Conservation (phyloP, 768 basidiomycete species). For the Lepiota subincarnata region DNA sequence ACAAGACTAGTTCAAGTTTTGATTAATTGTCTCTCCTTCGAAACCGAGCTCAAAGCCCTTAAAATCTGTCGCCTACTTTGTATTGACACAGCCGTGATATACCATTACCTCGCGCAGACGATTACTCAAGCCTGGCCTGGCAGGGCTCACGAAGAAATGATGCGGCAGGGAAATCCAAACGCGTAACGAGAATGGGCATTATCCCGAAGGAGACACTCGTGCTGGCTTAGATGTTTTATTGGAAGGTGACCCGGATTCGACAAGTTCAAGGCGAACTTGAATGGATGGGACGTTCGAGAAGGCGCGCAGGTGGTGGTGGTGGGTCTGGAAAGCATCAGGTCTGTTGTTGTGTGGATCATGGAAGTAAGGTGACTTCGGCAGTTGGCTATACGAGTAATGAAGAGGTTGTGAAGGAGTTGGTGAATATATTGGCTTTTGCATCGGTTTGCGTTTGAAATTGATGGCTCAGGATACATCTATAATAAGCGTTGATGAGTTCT, state of each 20-base stretch:
- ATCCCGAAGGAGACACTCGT: slow-evolving; percentile 91
- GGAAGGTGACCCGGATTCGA: slow-evolving; percentile 76
- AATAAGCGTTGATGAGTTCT: background rate
- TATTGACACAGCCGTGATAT: slow-evolving; percentile 88
- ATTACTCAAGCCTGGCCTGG: slow-evolving; percentile 90
- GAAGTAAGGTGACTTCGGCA: slow-evolving; percentile 76
- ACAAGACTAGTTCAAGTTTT: too few species aligned
- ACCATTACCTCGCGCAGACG: slow-evolving; percentile 91
- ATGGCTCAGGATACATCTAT: slow-evolving; percentile 38
- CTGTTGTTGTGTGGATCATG: slow-evolving; percentile 84
- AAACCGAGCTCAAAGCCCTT: slow-evolving; percentile 88
- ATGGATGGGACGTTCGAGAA: slow-evolving; percentile 58
- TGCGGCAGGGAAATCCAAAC: slow-evolving; percentile 86
- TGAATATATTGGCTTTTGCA: slow-evolving; percentile 58
- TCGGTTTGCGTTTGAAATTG: slow-evolving; percentile 77
- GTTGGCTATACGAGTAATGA: slow-evolving; percentile 74
- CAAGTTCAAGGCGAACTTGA: slow-evolving; percentile 85
- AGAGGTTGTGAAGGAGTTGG: slow-evolving; percentile 70
- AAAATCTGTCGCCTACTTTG: slow-evolving; percentile 82
- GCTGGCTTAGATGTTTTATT: slow-evolving; percentile 85
- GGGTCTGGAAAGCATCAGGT: slow-evolving; percentile 39
- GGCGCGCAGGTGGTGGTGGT: too few species aligned
- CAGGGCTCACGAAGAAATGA: slow-evolving; percentile 97
- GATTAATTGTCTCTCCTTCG: slow-evolving; percentile 71
- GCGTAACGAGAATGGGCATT: slow-evolving; percentile 81